A percentile compares a stretch with the other conserved stretches of the same genome.
Conservation (phyloP, 495 filamentous ascomycete species). For the Saxispiralis lemnorum region DNA sequence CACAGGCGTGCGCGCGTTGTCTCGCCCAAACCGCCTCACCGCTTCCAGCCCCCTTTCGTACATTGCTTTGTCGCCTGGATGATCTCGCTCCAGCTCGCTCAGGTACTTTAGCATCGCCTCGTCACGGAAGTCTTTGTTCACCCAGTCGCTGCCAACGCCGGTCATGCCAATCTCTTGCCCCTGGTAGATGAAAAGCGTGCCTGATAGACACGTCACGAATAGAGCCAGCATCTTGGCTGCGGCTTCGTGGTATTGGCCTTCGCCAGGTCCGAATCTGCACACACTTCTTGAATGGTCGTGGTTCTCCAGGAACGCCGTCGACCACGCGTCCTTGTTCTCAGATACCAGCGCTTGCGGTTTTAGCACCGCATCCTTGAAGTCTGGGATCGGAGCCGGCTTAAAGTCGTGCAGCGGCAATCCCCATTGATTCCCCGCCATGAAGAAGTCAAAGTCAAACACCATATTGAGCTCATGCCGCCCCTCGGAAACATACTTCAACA, state of each 20-base stretch:
- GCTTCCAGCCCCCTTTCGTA: constrained; percentile 39
- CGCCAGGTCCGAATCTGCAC: constrained; percentile 11
- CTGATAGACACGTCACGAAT: constrained; percentile 6
- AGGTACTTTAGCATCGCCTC: constrained; percentile 16
- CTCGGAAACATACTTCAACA: too few relatives aligned
- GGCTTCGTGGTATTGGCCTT: too few relatives aligned
- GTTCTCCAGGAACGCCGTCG: too few relatives aligned
- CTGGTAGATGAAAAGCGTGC: constrained; percentile 24
- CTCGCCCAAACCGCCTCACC: constrained; percentile 39
- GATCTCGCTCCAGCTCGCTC: background rate
- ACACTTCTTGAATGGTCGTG: constrained; percentile 20
- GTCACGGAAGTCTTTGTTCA: constrained; percentile 21
- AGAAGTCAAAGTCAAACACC: too few relatives aligned
- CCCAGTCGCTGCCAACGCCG: constrained; percentile 19
- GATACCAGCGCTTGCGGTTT: too few relatives aligned
- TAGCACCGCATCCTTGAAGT: too few relatives aligned
- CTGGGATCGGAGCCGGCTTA: too few relatives aligned
- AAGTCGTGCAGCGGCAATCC: too few relatives aligned
- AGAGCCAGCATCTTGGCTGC: too few relatives aligned
- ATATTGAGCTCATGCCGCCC: too few relatives aligned
- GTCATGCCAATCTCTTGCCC: constrained; percentile 25
- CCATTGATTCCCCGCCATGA: too few relatives aligned
- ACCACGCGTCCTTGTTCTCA: too few relatives aligned
- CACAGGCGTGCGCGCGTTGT: constrained; percentile 45
- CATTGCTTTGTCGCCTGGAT: background rate